Percentiles rank a stretch among this genome's conserved stretches.
These are phyloP conservation scores for Clathrus columnatus DNA, from an alignment of 768 basidiomycete genomes.

Conservation along the genomic window DNA sequence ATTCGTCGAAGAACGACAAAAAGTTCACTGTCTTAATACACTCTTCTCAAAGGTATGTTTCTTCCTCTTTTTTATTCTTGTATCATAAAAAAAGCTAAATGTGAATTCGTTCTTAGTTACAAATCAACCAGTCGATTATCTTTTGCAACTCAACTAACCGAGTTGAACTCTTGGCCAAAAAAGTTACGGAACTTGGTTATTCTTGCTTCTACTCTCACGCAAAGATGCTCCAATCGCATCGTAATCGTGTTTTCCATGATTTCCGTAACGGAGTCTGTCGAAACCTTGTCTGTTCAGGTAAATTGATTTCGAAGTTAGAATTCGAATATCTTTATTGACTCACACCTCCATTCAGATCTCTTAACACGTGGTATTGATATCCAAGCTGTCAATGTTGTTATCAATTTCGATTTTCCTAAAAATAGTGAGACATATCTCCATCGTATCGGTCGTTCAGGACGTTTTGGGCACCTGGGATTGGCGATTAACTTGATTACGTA, in stretches of 20 bases:
- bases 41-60: conserved; percentile 87
- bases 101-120: conserved; percentile 49
- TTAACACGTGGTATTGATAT: conserved; percentile 99
- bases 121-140: conserved; percentile 99
- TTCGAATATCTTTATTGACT: background rate
- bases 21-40: conserved; percentile 99
- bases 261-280: conserved; percentile 98
- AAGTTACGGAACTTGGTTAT: conserved; percentile 98
- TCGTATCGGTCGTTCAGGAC: conserved; percentile 94
- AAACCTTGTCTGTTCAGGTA: conserved; percentile 84
- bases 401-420: conserved; percentile 99
- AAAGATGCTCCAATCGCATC: conserved; percentile 97
- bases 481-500: conserved; percentile 98
- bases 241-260: conserved; percentile 99
- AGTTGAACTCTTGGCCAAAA: conserved; percentile 97
- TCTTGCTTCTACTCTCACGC: conserved; percentile 99
- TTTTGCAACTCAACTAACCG: conserved; percentile 99
- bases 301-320: no score
- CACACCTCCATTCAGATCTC: conserved; percentile 66
- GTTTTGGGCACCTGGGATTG: conserved; percentile 93
- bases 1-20: conserved; percentile 98
- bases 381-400: conserved; percentile 99
- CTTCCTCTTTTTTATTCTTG: no score
- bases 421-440: conserved; percentile 98
- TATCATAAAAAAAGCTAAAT: no score